phyloP scores from a whole-genome alignment of 2,329 filamentous ascomycete genomes.

The Fusarium sp. region DNA sequence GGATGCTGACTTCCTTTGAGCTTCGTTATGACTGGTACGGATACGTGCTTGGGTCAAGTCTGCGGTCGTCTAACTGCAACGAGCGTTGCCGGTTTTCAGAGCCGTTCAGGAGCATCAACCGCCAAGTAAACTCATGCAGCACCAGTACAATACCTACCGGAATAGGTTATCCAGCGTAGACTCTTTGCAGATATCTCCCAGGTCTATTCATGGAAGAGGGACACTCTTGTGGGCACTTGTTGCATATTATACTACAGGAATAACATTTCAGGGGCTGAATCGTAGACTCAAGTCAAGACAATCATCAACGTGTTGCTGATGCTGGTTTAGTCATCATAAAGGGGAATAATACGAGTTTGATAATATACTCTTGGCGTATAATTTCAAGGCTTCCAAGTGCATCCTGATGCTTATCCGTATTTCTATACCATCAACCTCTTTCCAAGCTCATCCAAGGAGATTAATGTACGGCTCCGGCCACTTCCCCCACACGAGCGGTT shows the following conservation, averaged over 20 bases:
- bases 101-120: neutral
- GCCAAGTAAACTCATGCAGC: neutral
- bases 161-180: neutral
- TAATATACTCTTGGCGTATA: neutral
- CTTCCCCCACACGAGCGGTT: conserved; percentile 82
- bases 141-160: neutral
- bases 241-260: neutral
- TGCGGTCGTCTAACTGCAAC: neutral
- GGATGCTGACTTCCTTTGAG: neutral
- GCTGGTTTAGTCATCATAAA: too few relatives aligned
- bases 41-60: neutral
- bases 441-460: conserved; percentile 63
- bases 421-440: neutral
- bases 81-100: neutral
- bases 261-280: neutral
- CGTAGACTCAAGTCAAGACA: neutral
- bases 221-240: neutral
- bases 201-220: neutral
- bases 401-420: neutral
- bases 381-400: neutral
- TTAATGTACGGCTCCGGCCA: conserved; percentile 90
- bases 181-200: neutral
- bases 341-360: neutral
- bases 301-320: neutral
- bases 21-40: neutral